Evolutionary conservation across 2,329 filamentous ascomycete genomes (phyloP), one percentile per base, ranked within the genome.

Genomic region (Rhynchosporium graminicola): DNA sequence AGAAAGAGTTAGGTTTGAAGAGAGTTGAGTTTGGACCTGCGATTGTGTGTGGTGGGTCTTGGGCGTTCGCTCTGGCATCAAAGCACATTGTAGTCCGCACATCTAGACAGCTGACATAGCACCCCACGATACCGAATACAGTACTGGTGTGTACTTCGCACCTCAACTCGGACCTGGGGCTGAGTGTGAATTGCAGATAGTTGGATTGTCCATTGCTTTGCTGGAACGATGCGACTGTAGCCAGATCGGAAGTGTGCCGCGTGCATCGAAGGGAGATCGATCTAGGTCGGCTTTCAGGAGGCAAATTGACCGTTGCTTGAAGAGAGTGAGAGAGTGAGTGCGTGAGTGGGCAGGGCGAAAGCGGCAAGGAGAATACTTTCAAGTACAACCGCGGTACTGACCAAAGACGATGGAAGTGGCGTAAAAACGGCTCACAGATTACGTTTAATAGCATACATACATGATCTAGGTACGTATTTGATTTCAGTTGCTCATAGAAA

Each of bases 61-160:
- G 5, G 13, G 0, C 8, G 8, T 40, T 8, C 15, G 50, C 33
- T 52, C 36, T 40, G 50, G n/a, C 47, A 50, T 36, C 47, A 50
- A 36, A 33, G 47, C 47, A 36, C 29, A 6, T 48, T 28, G 10
- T 10, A 10, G 29, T 10, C 10, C 28, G 46, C 46, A 48, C 31
- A 15, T 52, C 48, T 36, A 26, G 50, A 40, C 50, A 54, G 51
- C 33, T 54, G 51, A 40, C 51, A 42, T 28, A 54, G 51, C 51
- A 54, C 10, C 36, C 7, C 9, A 29, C 51, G n/a, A 42, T 42
- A 28, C 51, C 51, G 51, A 3, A 29, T 54, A 10, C 51, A 42
- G 50, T 28, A 29, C 36, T 54, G 40, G 51, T 36, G 33, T 36
- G 9, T 10, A 36, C 33, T 36, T 13, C 15, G 20, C 10, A 54